Conservation (phyloP, 768 basidiomycete genomes). For the Kwoniella bestiolae region DNA sequence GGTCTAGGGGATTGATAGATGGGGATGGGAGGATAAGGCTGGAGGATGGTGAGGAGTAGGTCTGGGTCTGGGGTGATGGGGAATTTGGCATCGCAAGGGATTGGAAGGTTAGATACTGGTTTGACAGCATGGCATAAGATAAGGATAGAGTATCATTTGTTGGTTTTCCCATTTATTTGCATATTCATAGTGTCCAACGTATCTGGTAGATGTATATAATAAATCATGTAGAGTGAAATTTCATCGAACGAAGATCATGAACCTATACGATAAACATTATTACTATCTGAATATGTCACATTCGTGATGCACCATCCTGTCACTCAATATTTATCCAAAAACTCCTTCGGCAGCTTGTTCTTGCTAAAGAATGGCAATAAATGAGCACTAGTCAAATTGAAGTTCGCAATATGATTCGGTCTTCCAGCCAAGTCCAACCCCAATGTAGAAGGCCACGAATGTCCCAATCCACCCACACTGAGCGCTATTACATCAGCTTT, state of each 20-base stretch:
- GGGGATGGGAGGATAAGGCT: conserved; percentile 7
- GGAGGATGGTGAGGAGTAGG: conserved; percentile 1
- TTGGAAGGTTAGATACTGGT: no score
- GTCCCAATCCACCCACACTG: conserved; percentile 36
- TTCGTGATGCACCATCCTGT: not conserved
- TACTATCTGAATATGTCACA: no score
- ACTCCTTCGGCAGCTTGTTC: conserved; percentile 23
- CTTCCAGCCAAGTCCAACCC: conserved; percentile 37
- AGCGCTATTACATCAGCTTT: conserved; percentile 33
- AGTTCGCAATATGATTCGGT: conserved; percentile 33
- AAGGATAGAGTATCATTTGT: no score
- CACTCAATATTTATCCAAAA: not conserved
- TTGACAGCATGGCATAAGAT: no score
- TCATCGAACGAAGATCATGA: no score
- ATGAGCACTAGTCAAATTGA: conserved; percentile 30
- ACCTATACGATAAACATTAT: no score
- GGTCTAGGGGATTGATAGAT: conserved; percentile 9
- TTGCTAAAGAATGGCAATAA: conserved; percentile 30
- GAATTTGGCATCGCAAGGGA: not conserved
- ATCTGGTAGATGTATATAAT: no score
- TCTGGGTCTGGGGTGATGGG: not conserved
- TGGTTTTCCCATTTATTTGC: no score
- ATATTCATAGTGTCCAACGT: no score
- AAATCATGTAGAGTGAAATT: no score
- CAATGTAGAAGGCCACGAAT: conserved; percentile 45